Evolutionary conservation across 345 rosid species (phyloP).

Genomic region (Eucalyptus microcorys): DNA sequence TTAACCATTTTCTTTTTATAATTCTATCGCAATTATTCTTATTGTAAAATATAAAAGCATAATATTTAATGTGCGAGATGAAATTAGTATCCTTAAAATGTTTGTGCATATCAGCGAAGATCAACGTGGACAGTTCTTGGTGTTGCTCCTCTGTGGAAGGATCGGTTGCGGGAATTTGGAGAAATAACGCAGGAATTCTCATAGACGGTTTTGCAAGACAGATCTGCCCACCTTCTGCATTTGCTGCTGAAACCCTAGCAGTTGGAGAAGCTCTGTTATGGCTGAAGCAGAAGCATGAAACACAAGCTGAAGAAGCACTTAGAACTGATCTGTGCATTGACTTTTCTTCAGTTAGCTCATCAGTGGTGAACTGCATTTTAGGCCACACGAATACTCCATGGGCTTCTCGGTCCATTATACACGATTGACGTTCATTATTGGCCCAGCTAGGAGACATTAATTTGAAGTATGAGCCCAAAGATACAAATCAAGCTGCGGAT

Average conservation of each 20-base stretch:
- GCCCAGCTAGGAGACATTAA: fast-evolving
- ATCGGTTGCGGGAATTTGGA: neutral
- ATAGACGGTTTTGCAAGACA: neutral
- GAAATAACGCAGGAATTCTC: neutral
- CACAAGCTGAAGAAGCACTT: neutral
- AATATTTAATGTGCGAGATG: neutral
- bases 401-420: neutral
- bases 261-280: neutral
- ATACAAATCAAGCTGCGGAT: fast-evolving
- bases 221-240: fast-evolving
- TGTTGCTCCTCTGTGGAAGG: neutral
- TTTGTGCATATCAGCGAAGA: neutral
- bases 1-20: neutral
- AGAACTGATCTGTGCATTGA: neutral
- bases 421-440: neutral
- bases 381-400: neutral
- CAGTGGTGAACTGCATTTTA: neutral
- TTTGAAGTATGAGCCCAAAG: neutral
- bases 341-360: neutral
- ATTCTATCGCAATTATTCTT: neutral
- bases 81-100: neutral
- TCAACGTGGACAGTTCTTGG: fast-evolving
- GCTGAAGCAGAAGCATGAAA: neutral
- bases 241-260: neutral
- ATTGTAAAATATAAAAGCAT: neutral